Percentiles rank a stretch among this genome's conserved stretches.
Evolutionary conservation across 345 rosid species (phyloP).

Genomic region (Populus deltoides): DNA sequence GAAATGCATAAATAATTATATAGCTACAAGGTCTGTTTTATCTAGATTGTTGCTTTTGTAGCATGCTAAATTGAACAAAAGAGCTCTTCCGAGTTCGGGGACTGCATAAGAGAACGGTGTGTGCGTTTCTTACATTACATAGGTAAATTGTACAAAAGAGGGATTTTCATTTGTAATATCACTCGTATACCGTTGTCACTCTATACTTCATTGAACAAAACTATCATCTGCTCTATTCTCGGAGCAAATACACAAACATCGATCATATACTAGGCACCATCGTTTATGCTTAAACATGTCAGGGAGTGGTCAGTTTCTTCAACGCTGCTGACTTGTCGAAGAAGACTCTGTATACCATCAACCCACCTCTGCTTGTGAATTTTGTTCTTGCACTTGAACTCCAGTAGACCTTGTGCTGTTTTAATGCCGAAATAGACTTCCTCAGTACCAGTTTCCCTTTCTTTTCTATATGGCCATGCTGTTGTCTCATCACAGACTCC

Average conservation of each 20-base stretch:
- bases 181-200: background rate
- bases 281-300: conserved; percentile 47
- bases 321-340: conserved; percentile 50
- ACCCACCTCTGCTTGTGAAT: conserved; percentile 89
- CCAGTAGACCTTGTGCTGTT: conserved; percentile 89
- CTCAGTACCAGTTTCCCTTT: conserved; percentile 58
- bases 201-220: background rate
- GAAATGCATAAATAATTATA: background rate
- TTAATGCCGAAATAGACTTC: conserved; percentile 83
- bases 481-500: conserved; percentile 75
- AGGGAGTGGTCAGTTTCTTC: conserved; percentile 52
- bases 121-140: background rate
- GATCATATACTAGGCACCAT: conserved; percentile 30
- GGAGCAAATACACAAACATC: conserved; percentile 13
- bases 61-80: background rate
- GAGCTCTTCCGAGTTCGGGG: background rate
- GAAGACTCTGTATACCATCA: conserved; percentile 66
- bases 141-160: background rate
- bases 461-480: conserved; percentile 88
- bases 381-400: conserved; percentile 85
- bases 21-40: background rate
- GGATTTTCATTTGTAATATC: background rate
- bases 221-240: background rate
- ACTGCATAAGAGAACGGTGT: background rate
- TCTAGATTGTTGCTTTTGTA: background rate